These are phyloP conservation scores for Daucus carota DNA, from an alignment of 129 eudicot genomes.

Conservation along the genomic window DH1_v3.0 NC_030381.2:7367501-7368000, in stretches of 20 bases:
- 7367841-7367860: slow-evolving; percentile 24
- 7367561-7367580: slow-evolving; percentile 16
- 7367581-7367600: slow-evolving; percentile 9
- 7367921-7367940: slow-evolving; percentile 24
- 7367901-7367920: slow-evolving; percentile 34
- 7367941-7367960: slow-evolving; percentile 19
- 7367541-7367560: not conserved
- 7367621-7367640: not conserved
- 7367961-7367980: slow-evolving; percentile 33
- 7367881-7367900: slow-evolving; percentile 22
- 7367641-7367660: slow-evolving; percentile 6
- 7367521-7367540: slow-evolving; percentile 25
- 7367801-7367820: slow-evolving; percentile 13
- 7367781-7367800: slow-evolving; percentile 27
- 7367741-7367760: slow-evolving; percentile 21
- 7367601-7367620: slow-evolving; percentile 6
- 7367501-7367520: slow-evolving; percentile 25
- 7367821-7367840: slow-evolving; percentile 16
- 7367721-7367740: slow-evolving; percentile 23
- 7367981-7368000: slow-evolving; percentile 25
- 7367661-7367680: slow-evolving; percentile 15
- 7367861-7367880: slow-evolving; percentile 17
- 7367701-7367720: slow-evolving; percentile 24
- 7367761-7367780: slow-evolving; percentile 27
- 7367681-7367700: slow-evolving; percentile 26